Conservation (phyloP, 2,329 filamentous ascomycete genomes). For the Paecilomyces sp. region DNA sequence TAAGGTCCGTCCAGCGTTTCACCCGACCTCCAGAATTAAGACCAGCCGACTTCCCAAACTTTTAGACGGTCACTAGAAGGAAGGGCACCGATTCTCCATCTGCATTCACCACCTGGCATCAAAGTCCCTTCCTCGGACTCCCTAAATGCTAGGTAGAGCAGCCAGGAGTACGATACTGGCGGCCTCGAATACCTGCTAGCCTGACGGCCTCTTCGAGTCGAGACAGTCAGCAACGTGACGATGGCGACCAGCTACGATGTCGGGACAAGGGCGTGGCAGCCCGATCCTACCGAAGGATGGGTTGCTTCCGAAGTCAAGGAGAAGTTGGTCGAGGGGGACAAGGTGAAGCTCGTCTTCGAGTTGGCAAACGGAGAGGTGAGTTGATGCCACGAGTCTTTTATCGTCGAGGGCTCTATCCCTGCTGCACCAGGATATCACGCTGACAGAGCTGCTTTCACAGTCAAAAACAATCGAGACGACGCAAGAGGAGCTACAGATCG, state of each 20-base stretch:
- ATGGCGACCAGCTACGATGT: slow-evolving; percentile 97
- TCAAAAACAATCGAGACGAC: slow-evolving; percentile 74
- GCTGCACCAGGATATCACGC: not conserved
- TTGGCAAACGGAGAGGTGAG: slow-evolving; percentile 87
- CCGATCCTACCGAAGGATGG: slow-evolving; percentile 93
- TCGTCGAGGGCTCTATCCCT: not conserved
- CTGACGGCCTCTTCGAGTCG: slow-evolving; percentile 9
- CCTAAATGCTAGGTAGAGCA: slow-evolving; percentile 1
- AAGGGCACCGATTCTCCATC: not conserved
- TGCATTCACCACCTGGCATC: not conserved
- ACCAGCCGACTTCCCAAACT: not conserved
- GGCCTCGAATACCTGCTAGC: slow-evolving; percentile 10
- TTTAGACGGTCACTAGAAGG: not conserved
- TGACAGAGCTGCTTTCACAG: slow-evolving; percentile 38
- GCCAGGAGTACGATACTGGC: slow-evolving; percentile 1
- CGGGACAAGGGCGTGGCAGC: slow-evolving; percentile 97
- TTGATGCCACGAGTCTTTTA: slow-evolving; percentile 3
- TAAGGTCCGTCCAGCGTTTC: slow-evolving; percentile 13
- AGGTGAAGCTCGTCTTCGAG: slow-evolving; percentile 79
- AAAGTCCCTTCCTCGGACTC: not conserved
- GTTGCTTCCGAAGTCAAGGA: slow-evolving; percentile 88
- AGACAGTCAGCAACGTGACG: slow-evolving; percentile 10
- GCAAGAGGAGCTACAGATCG: slow-evolving; percentile 65
- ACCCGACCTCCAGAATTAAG: slow-evolving; percentile 4
- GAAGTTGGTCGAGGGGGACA: slow-evolving; percentile 76